A percentile compares a stretch with the other conserved stretches of the same genome.
Evolutionary conservation across 2,329 filamentous ascomycete genomes (phyloP).

Genomic region (Cryphonectria parasitica): DNA sequence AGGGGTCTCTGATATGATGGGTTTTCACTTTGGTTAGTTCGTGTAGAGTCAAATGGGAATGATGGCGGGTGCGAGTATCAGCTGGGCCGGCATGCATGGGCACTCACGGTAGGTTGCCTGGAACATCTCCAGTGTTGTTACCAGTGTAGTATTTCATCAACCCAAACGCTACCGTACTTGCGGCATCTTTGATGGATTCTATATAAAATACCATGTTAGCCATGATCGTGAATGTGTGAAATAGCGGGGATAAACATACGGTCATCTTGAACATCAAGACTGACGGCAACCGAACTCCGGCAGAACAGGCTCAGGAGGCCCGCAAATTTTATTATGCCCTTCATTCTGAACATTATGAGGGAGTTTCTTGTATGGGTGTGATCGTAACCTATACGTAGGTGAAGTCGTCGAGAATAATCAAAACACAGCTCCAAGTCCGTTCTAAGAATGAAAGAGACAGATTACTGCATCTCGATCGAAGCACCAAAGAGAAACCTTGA

Average conservation of each 20-base stretch:
- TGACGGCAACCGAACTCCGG: conserved; percentile 30
- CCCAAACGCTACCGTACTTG: conserved; percentile 51
- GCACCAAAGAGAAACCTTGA: not conserved
- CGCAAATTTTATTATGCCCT: conserved; percentile 26
- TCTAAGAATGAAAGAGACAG: not conserved
- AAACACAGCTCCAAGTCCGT: not conserved
- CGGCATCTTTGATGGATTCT: conserved; percentile 56
- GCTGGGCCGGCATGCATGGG: too few relatives aligned
- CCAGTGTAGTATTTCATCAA: conserved; percentile 57
- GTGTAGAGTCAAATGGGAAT: conserved; percentile 33
- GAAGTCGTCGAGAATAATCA: not conserved
- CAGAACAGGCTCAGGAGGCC: conserved; percentile 31
- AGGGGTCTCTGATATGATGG: conserved; percentile 40
- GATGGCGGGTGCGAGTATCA: too few relatives aligned
- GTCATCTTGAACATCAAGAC: conserved; percentile 33
- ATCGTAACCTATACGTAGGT: not conserved
- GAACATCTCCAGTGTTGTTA: conserved; percentile 61
- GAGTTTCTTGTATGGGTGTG: not conserved
- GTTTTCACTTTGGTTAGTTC: conserved; percentile 36
- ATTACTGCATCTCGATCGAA: not conserved
- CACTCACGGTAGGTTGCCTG: conserved; percentile 56
- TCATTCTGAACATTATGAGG: conserved; percentile 28
- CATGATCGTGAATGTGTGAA: conserved; percentile 22
- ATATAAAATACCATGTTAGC: conserved; percentile 37
- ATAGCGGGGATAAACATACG: conserved; percentile 28